Conservation (phyloP, 352 stramenopile species). For the Phytophthora cactorum region DNA sequence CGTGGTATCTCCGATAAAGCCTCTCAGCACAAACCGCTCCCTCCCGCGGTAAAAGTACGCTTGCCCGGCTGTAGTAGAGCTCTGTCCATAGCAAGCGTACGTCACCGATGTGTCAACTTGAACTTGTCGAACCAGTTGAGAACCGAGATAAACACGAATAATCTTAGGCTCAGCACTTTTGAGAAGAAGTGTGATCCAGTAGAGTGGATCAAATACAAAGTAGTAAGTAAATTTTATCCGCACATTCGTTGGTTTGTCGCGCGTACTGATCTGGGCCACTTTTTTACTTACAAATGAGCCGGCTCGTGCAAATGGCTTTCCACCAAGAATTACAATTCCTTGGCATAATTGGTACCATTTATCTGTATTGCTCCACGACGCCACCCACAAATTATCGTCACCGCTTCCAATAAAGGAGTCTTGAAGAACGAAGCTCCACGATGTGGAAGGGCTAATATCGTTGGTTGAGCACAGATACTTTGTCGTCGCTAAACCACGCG, state of each 20-base stretch:
- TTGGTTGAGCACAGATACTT: slow-evolving; percentile 73
- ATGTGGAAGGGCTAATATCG: slow-evolving; percentile 51
- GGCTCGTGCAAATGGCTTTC: slow-evolving; percentile 35
- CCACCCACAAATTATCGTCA: slow-evolving; percentile 62
- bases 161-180: slow-evolving; percentile 44
- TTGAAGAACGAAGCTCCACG: slow-evolving; percentile 52
- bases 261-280: slow-evolving; percentile 34
- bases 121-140: slow-evolving; percentile 47
- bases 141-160: slow-evolving; percentile 56
- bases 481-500: slow-evolving; percentile 45
- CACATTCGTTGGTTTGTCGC: slow-evolving; percentile 44
- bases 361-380: slow-evolving; percentile 47
- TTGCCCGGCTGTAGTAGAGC: slow-evolving; percentile 9
- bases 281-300: slow-evolving; percentile 55
- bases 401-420: slow-evolving; percentile 66
- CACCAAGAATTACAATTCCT: slow-evolving; percentile 57
- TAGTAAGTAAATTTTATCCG: slow-evolving; percentile 72
- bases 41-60: slow-evolving; percentile 46
- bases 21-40: slow-evolving; percentile 48
- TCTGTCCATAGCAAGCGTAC: slow-evolving; percentile 49
- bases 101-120: slow-evolving; percentile 45
- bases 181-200: slow-evolving; percentile 34
- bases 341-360: slow-evolving; percentile 64
- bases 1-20: slow-evolving; percentile 44
- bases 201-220: slow-evolving; percentile 56